Base-by-base conservation (phyloP, 768 basidiomycete genomes). In the Kondoa subrosea region DNA sequence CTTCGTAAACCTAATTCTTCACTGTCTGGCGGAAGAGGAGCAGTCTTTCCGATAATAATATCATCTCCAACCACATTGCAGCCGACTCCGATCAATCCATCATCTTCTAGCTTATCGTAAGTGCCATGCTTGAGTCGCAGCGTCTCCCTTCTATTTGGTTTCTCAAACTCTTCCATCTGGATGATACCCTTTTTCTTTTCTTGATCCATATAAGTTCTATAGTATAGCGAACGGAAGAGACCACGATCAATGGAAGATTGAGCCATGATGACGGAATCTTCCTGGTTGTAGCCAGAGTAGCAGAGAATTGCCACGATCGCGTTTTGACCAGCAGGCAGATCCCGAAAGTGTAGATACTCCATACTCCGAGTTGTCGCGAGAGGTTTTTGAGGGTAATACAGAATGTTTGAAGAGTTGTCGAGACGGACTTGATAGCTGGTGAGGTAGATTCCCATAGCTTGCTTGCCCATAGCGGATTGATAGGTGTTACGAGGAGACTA, bases 251-350 rank as follows among this genome's bases (percentile, higher is more conserved):
- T 88, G 30, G 95, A 93, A 73, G 88, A 91, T 79, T 99, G 95
- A 77, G 97, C 97, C 93, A 99, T 96, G 79, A 99, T 97, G 79
- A 99, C 95, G 71, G 95, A 99, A 83, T 99, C 95, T 83, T 97
- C 95, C 79, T 99, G 95, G 77, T 99, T 99, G 80, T 99, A 99
- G 61, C 93, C 93, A 73, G 91, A 96, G 79, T 99, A 99, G 76
- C 92, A 96, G 66, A 97, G 81, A 74, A 99, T 97, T 15, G 93
- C 93, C 68, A 99, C 93, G 71, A 96, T 89, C 61, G 93, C 93
- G 75, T 99, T 99, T 79, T 97, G 93, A n/a, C 91, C 93, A 21
- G 93, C 93, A 65, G 93, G 93, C 30, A 99, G 83, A 76, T 99
- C 95, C 72, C 92, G 85, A 85, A 99, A 99, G 76, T 91, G 91